A percentile compares a stretch with the other conserved stretches of the same genome.
Evolutionary conservation across 345 rosid genomes (phyloP).

Genomic region (Lenwebbia sp.): DNA sequence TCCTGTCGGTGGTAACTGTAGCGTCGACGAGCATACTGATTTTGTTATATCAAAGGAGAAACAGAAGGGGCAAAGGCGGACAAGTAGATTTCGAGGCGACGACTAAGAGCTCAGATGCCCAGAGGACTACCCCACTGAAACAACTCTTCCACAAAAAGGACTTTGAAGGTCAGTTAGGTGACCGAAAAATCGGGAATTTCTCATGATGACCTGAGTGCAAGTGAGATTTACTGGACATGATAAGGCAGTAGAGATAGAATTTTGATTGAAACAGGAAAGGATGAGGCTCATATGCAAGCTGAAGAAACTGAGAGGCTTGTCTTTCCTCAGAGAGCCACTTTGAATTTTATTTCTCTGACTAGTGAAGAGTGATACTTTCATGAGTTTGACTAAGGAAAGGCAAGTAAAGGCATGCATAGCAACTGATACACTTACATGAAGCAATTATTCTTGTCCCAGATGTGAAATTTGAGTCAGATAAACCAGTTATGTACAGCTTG

Average conservation of each 20-base stretch:
- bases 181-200: background rate
- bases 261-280: background rate
- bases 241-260: background rate
- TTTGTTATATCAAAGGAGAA: background rate
- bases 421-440: background rate
- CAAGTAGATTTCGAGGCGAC: background rate
- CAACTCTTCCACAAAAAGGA: background rate
- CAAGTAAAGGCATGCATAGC: background rate
- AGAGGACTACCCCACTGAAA: background rate
- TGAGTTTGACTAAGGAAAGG: background rate
- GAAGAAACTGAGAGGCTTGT: background rate
- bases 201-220: background rate
- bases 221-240: background rate
- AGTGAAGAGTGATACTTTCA: background rate
- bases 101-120: background rate
- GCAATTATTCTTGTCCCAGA: constrained; percentile 7
- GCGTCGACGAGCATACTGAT: background rate
- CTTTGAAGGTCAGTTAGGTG: background rate
- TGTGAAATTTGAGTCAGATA: constrained; percentile 38
- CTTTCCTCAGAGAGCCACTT: background rate
- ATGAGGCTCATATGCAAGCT: background rate
- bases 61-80: background rate
- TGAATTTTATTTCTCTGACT: background rate
- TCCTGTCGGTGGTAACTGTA: background rate
- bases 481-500: constrained; percentile 23